Evolutionary conservation across 768 basidiomycete genomes (phyloP).

Genomic region (Cantharellus anzutake): DNA sequence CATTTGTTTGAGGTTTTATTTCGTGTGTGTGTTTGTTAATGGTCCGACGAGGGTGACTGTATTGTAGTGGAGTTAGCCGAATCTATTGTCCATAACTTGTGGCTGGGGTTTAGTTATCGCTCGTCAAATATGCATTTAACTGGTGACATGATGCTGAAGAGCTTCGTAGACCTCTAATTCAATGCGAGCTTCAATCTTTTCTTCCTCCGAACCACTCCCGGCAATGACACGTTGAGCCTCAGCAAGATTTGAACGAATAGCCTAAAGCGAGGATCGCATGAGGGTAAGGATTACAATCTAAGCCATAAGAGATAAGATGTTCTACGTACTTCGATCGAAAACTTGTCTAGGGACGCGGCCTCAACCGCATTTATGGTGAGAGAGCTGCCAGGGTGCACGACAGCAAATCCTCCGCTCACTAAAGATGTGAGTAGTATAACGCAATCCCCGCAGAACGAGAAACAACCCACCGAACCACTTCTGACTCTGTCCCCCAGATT

Average conservation of each 20-base stretch:
- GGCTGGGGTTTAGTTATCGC: no score
- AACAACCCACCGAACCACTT: conserved; percentile 88
- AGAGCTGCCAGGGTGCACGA: conserved; percentile 91
- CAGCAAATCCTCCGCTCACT: conserved; percentile 97
- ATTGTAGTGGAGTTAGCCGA: no score
- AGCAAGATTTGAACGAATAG: conserved; percentile 71
- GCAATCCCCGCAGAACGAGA: neutral
- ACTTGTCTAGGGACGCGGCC: conserved; percentile 78
- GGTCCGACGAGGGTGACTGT: no score
- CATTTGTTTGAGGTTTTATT: no score
- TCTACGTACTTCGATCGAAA: conserved; percentile 64
- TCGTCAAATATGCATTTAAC: neutral
- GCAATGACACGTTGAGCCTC: conserved; percentile 68
- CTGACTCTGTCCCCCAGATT: conserved; percentile 55
- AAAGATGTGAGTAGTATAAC: neutral
- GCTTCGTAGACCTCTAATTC: conserved; percentile 96
- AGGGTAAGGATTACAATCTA: neutral
- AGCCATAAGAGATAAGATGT: neutral
- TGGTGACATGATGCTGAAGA: conserved; percentile 59
- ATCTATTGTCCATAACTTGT: no score
- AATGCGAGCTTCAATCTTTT: conserved; percentile 82
- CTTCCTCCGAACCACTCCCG: conserved; percentile 79
- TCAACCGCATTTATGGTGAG: conserved; percentile 95
- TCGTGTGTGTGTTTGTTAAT: no score
- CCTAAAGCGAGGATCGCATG: conserved; percentile 26